Base-by-base conservation (phyloP, 768 basidiomycete species). In the Terana coerulea region DNA sequence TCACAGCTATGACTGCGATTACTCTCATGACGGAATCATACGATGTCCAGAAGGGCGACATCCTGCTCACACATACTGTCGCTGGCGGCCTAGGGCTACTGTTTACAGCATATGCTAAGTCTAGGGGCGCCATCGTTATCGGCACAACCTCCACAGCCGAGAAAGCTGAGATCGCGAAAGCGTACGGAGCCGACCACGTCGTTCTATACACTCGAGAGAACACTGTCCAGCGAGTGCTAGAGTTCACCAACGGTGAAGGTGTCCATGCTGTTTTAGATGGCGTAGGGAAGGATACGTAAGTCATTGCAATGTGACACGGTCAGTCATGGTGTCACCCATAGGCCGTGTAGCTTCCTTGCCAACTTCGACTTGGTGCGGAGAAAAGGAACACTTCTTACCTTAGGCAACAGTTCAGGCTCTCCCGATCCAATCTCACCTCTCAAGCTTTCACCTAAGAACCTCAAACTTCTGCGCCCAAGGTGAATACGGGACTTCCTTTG, bases 241-340 rank as follows among this genome's bases (percentile, higher is more conserved):
- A 88, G 59, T 67, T 92, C 48, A 92, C 91, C 0, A 80, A 81
- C 35, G 89, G 88, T 6, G 75, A 83, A 58, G 90, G 91, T 14
- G 89, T 93, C 4, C 80, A 95, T 56, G 95, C 82, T 14, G 79
- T 92, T 21, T 95, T 88, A 61, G 95, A 99, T 61, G 95, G 95
- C 24, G 92, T 99, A n/a, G 95, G 95, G 1, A 95, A 90, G 72
- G 89, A 92, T 65, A 98, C 94, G 80, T 95, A 69, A 52, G 88
- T 75, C 1, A 25, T 55, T n/a, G 12, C 14, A 21, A 7, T 26
- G 19, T n/a, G n/a, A n/a, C 29, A 34, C 29, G n/a, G n/a, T n/a
- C n/a, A n/a, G n/a, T n/a, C n/a, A n/a, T n/a, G n/a, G n/a, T n/a
- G 28, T 9, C 15, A 3, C 17, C 34, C 15, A 46, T 14, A 3